Base-by-base conservation (phyloP, 768 basidiomycete genomes). In the Boletus vinaceobasis region DNA sequence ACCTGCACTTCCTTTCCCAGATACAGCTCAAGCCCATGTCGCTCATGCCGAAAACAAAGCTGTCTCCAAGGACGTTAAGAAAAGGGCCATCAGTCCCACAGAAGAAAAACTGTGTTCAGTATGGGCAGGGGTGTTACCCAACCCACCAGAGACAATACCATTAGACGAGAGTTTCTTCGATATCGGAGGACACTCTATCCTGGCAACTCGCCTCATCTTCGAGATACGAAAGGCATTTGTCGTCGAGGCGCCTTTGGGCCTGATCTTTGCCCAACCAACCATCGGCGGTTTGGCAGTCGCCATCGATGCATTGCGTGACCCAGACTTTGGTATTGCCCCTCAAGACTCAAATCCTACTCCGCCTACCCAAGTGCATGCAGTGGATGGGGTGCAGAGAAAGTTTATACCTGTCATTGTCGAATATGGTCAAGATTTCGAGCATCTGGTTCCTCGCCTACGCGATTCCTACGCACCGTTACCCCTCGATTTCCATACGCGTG, bases 131-230 rank as follows among this genome's bases (percentile, higher is more conserved):
- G 81, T 98, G 42, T 80, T 99, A 15, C 90, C 93, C 19, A 86
- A 84, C 49, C 78, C 90, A 6, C 86, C 92, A 0, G 76, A 81
- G 8, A 81, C 86, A 1, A 84, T 99, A 44, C 89, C 93, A 5
- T 69, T 89, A 10, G 88, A 98, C 68, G 96, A 98, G 65, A 92
- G 84, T 69, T 99, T 99, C 82, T 98, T 98, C 74, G 96, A 99
- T 68, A 81, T 98, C 40, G 97, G 97, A 45, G 97, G 97, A 7
- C 97, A 99, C 73, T 98, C 97, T 15, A 98, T 99, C 64, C 83
- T 99, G 43, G 97, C 97, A 0, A 99, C 97, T 2, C 87, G 95
- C 26, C 84, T 98, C 57, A 92, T 98, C 63, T 98, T 99, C 69
- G 93, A 98, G 72, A 87, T 99, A 50, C 87, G 97, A 65, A 97